Conservation (phyloP, 1,284 basidiomycete species). For the Microbotryum intermedium region DNA sequence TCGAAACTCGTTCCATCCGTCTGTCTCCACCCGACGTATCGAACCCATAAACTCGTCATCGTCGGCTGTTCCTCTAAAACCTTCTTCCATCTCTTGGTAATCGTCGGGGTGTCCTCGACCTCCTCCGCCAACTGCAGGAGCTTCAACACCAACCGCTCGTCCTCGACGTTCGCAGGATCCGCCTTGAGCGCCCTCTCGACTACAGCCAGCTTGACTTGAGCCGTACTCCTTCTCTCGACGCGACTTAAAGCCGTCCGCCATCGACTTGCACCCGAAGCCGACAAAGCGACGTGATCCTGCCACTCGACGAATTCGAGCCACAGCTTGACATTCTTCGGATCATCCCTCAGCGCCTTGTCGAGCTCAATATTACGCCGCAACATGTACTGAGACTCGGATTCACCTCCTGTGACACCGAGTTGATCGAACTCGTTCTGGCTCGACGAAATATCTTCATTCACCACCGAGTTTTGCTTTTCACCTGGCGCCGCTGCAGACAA, state of each 20-base stretch:
- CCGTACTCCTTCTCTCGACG: conserved; percentile 44
- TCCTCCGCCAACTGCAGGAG: conserved; percentile 64
- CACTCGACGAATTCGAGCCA: conserved; percentile 58
- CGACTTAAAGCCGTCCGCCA: conserved; percentile 48
- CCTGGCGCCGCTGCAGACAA: neutral
- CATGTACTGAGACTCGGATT: conserved; percentile 47
- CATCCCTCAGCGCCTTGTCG: conserved; percentile 48
- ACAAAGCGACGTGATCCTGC: conserved; percentile 28
- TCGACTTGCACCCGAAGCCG: conserved; percentile 43
- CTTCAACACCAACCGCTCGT: conserved; percentile 50
- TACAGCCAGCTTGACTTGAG: conserved; percentile 58
- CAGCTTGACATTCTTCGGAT: conserved; percentile 49
- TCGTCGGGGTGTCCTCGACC: conserved; percentile 43
- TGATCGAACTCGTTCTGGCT: conserved; percentile 18
- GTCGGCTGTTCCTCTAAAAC: conserved; percentile 38
- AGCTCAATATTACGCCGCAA: conserved; percentile 51
- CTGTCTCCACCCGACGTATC: conserved; percentile 30
- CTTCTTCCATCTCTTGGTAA: conserved; percentile 60
- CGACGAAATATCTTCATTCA: conserved; percentile 20
- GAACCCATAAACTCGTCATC: conserved; percentile 28
- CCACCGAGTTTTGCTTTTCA: neutral
- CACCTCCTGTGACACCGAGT: conserved; percentile 27
- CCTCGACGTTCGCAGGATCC: conserved; percentile 48
- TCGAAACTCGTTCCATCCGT: conserved; percentile 28
- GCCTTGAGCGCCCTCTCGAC: conserved; percentile 53